phyloP scores from a whole-genome alignment of 2,329 filamentous ascomycete species.

The Metarhizium humberi region DNA sequence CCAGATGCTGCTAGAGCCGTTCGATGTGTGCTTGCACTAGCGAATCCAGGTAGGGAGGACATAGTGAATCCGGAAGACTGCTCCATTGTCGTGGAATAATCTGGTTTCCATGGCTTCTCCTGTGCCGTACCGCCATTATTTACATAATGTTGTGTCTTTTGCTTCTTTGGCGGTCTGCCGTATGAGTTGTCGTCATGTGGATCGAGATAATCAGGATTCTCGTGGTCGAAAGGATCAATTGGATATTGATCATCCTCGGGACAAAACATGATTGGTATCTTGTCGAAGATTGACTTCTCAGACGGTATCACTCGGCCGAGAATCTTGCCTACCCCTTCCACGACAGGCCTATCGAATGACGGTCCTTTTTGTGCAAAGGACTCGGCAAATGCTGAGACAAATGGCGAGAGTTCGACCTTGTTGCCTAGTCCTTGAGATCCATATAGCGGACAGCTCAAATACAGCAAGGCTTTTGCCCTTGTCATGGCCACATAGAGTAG shows the following conservation, averaged over 20 bases:
- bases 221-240: constrained; percentile 43
- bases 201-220: constrained; percentile 16
- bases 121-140: constrained; percentile 9
- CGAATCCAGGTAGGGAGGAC: constrained; percentile 48
- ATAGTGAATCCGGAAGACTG: constrained; percentile 49
- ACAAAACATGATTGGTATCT: constrained; percentile 42
- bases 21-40: constrained; percentile 49
- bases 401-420: constrained; percentile 60
- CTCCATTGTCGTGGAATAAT: constrained; percentile 54
- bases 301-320: constrained; percentile 53
- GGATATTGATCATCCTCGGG: constrained; percentile 63
- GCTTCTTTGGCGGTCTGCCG: constrained; percentile 19
- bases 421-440: constrained; percentile 49
- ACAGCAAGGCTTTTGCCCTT: constrained; percentile 74
- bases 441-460: constrained; percentile 70
- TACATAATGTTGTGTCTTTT: constrained; percentile 14
- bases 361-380: constrained; percentile 55
- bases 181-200: constrained; percentile 11
- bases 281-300: constrained; percentile 42
- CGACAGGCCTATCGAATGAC: constrained; percentile 50
- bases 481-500: constrained; percentile 97
- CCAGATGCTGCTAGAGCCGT: constrained; percentile 22
- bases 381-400: constrained; percentile 46
- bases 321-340: constrained; percentile 63
- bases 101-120: constrained; percentile 30